A percentile compares a stretch with the other conserved stretches of the same genome.
Evolutionary conservation across 768 basidiomycete species (phyloP).

Genomic region (Boletus pseudo-olivaceus): DNA sequence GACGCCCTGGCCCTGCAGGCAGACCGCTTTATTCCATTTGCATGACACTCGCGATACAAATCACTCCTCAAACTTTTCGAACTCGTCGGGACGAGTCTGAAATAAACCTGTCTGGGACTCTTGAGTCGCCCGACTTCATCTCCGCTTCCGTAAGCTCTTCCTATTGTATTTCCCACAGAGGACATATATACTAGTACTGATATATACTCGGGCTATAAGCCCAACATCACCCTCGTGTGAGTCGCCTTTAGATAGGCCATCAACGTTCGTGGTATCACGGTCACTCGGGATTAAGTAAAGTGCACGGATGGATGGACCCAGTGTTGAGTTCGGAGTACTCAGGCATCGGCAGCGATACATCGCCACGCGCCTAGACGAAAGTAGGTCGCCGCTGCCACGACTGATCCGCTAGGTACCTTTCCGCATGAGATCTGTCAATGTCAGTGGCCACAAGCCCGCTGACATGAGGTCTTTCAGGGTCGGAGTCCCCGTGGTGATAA

Average conservation of each 20-base stretch:
- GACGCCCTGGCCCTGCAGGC: too few species aligned
- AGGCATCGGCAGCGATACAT: background rate
- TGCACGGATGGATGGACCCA: background rate
- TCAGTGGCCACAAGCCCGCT: background rate
- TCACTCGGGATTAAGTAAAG: background rate
- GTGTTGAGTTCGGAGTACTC: background rate
- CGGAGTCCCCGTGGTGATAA: background rate
- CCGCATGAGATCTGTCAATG: background rate
- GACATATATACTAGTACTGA: too few species aligned
- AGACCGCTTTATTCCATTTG: too few species aligned
- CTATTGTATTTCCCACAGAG: too few species aligned
- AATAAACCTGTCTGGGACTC: too few species aligned
- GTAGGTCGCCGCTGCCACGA: background rate
- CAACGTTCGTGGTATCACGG: background rate
- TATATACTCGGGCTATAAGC: too few species aligned
- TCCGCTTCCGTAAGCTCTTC: too few species aligned
- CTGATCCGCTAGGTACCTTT: background rate
- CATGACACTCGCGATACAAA: too few species aligned
- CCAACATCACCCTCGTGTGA: background rate
- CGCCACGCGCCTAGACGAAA: background rate
- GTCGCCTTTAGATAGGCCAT: background rate
- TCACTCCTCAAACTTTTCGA: too few species aligned
- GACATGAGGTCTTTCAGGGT: background rate
- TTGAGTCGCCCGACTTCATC: too few species aligned
- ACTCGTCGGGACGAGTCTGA: too few species aligned